Evolutionary conservation across 2,329 filamentous ascomycete species (phyloP).

Genomic region (Diplodia mutila): DNA sequence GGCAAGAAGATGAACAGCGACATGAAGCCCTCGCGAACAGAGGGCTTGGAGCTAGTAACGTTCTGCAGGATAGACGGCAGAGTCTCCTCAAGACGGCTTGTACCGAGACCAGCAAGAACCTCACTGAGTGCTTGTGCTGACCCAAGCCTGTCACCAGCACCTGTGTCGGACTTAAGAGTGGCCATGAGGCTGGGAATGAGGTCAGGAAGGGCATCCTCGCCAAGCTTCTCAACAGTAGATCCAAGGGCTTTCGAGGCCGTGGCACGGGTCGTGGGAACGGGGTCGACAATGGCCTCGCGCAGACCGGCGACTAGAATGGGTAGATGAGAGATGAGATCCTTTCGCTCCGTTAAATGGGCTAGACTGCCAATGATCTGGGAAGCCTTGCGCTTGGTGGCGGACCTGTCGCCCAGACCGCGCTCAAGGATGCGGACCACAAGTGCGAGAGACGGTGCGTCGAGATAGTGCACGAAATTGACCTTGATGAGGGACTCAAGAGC

Average conservation of each 20-base stretch:
- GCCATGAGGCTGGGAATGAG: conserved; percentile 98
- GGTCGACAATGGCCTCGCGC: conserved; percentile 87
- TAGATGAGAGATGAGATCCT: conserved; percentile 87
- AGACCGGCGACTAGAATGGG: conserved; percentile 91
- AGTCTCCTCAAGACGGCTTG: conserved; percentile 89
- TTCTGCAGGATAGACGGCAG: conserved; percentile 96
- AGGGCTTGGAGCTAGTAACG: conserved; percentile 84
- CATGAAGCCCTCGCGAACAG: conserved; percentile 98
- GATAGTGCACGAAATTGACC: conserved; percentile 96
- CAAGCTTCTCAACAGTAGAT: conserved; percentile 96
- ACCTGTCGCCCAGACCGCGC: conserved; percentile 86
- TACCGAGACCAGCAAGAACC: conserved; percentile 92
- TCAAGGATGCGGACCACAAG: conserved; percentile 94
- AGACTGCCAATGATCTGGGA: conserved; percentile 97
- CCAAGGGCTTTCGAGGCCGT: conserved; percentile 95
- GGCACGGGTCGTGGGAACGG: conserved; percentile 92
- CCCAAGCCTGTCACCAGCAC: conserved; percentile 91
- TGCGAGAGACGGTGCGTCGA: conserved; percentile 95
- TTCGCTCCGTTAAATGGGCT: conserved; percentile 94
- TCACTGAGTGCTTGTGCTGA: conserved; percentile 96
- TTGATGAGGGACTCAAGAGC: conserved; percentile 94
- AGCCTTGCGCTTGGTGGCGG: conserved; percentile 93
- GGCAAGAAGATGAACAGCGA: conserved; percentile 98
- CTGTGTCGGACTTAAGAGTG: conserved; percentile 95
- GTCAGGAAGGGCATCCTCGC: conserved; percentile 94